A percentile compares a stretch with the other conserved stretches of the same genome.
Conservation (phyloP, 208 protist genomes). For the Crithidia brevicula region DNA sequence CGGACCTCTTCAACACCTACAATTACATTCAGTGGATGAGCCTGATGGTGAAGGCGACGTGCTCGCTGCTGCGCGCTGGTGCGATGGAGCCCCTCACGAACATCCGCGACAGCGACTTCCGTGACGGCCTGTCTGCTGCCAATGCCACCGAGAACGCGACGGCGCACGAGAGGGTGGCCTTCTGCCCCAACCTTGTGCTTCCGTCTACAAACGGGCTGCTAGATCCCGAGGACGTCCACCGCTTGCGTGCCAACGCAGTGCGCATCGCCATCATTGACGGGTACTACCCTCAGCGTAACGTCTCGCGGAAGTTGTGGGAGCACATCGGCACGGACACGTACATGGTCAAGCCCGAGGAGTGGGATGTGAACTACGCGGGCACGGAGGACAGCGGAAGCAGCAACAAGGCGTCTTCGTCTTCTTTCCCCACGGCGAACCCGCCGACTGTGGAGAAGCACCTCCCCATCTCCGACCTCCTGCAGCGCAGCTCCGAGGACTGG, state of each 20-base stretch:
- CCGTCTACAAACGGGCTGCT: conserved; percentile 14
- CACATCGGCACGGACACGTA: conserved; percentile 14
- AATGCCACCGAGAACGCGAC: background rate
- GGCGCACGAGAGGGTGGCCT: background rate
- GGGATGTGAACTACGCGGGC: background rate
- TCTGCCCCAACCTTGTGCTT: conserved; percentile 11
- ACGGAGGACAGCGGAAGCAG: background rate
- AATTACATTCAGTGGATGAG: conserved; percentile 58
- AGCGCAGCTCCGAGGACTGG: conserved; percentile 17
- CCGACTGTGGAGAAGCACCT: too few relatives aligned
- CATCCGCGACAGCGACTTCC: conserved; percentile 15
- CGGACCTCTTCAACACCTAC: conserved; percentile 55
- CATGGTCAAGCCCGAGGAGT: conserved; percentile 12
- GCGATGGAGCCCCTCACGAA: conserved; percentile 16
- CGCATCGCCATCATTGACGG: conserved; percentile 38
- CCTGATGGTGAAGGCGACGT: conserved; percentile 32
- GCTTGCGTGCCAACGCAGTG: conserved; percentile 23
- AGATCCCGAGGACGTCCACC: conserved; percentile 4
- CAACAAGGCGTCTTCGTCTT: too few relatives aligned
- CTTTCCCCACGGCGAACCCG: too few relatives aligned
- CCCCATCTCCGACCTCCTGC: background rate
- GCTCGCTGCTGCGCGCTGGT: conserved; percentile 24
- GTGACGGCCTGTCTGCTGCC: background rate
- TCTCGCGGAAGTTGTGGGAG: conserved; percentile 8
- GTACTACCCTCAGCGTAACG: conserved; percentile 36